Conservation (phyloP, 768 basidiomycete species). For the Russula olivacea region DNA sequence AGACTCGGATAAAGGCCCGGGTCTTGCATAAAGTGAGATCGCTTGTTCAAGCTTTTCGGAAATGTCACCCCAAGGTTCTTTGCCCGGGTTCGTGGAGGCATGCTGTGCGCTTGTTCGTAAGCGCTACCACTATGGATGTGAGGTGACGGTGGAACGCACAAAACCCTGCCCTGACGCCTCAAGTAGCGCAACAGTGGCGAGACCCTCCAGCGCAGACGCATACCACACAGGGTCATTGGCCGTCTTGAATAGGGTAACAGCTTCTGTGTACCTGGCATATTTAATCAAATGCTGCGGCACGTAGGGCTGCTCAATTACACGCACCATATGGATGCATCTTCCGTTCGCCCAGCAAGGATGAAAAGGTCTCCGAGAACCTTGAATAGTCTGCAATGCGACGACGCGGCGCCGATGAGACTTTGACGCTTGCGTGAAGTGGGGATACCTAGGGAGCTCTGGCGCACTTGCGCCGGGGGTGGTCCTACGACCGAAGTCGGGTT, state of each 20-base stretch:
- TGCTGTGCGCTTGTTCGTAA: slow-evolving; percentile 13
- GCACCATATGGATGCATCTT: slow-evolving; percentile 79
- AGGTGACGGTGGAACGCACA: slow-evolving; percentile 41
- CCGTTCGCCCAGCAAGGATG: slow-evolving; percentile 76
- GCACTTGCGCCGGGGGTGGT: slow-evolving; percentile 33
- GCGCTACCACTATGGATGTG: background rate
- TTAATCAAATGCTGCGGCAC: slow-evolving; percentile 25
- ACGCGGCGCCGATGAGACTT: slow-evolving; percentile 58
- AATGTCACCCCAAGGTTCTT: slow-evolving; percentile 72
- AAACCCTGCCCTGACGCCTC: slow-evolving; percentile 72
- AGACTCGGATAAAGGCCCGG: slow-evolving; percentile 40
- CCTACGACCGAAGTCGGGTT: slow-evolving; percentile 45
- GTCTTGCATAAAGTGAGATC: slow-evolving; percentile 52
- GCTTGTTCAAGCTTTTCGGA: slow-evolving; percentile 64
- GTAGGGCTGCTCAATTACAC: slow-evolving; percentile 18
- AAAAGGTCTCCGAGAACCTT: slow-evolving; percentile 89
- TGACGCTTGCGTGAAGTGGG: slow-evolving; percentile 50
- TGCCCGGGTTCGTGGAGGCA: slow-evolving; percentile 28
- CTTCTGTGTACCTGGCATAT: slow-evolving; percentile 73
- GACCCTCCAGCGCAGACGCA: slow-evolving; percentile 79
- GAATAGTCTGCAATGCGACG: slow-evolving; percentile 78
- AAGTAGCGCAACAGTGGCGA: slow-evolving; percentile 71
- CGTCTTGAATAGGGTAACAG: slow-evolving; percentile 66
- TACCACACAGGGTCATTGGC: slow-evolving; percentile 83
- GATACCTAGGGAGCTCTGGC: slow-evolving; percentile 49